Evolutionary conservation across 352 stramenopile species (phyloP), one percentile per base, ranked within the genome.

Genomic region (Globisporangium orthogonon): DNA sequence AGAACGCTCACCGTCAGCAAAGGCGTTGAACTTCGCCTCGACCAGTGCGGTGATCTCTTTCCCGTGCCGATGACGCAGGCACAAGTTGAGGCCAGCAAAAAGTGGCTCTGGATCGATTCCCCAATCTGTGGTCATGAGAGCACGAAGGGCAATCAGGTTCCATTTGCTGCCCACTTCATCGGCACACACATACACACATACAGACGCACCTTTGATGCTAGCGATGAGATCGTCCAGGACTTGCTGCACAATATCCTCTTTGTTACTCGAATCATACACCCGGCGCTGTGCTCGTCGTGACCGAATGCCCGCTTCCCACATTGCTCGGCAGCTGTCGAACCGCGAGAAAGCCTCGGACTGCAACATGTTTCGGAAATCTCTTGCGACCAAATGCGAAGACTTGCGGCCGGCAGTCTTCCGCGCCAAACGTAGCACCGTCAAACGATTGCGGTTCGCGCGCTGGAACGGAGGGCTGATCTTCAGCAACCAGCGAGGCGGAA

Each of bases 41-140:
- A 74, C 55, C 5, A 71, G 54, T 14, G 47, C 52, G 30, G 86
- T 65, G 10, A 69, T 67, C 45, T 60, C 45, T 56, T 72, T 76
- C 0, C 79, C 79, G 6, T 75, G 65, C 0, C 71, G 75, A 57
- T 87, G 74, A 1, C 67, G 61, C 13, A 82, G 61, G 33, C 79
- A 87, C 51, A 87, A 30, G 45, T 90, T 92, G 18, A 90, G 63
- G 3, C 74, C 78, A 23, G 82, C 72, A 48, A 92, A 83, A 6
- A 92, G 67, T 31, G 70, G 69, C 18, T 87, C 76, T 1, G 73
- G 67, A 45, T 92, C 83, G 6, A 89, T 47, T 6, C 79, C 78
- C 78, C 76, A 86, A 53, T 87, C 83, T 86, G 61, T 30, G 15
- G 23, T n/a, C 28, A 40, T 29, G 7, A 35, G 33, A 48, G 18